Evolutionary conservation across 495 filamentous ascomycete species (phyloP).

Genomic region (Endocarpon pusillum): DNA sequence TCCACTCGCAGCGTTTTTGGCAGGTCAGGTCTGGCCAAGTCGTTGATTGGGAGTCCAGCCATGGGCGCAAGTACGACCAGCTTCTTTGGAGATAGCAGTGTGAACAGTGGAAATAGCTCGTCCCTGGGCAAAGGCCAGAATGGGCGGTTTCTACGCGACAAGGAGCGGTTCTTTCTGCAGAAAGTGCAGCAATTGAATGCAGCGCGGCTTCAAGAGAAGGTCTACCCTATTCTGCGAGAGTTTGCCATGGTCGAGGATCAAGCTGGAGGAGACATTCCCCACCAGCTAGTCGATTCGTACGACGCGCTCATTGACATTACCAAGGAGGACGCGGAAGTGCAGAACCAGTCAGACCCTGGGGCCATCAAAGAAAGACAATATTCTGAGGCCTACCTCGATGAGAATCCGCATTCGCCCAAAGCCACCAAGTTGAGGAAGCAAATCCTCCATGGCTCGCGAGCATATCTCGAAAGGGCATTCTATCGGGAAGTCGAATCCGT

Average conservation of each 20-base stretch:
- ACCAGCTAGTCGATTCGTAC: slow-evolving; percentile 62
- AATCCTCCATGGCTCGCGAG: slow-evolving; percentile 60
- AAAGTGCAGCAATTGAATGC: slow-evolving; percentile 62
- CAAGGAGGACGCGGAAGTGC: slow-evolving; percentile 39
- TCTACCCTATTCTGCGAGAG: slow-evolving; percentile 52
- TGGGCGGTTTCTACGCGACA: slow-evolving; percentile 57
- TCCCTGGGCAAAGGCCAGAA: slow-evolving; percentile 39
- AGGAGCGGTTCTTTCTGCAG: slow-evolving; percentile 59
- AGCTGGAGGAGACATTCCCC: slow-evolving; percentile 46
- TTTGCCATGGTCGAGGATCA: slow-evolving; percentile 54
- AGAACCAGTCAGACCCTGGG: slow-evolving; percentile 31
- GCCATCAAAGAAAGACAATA: slow-evolving; percentile 61
- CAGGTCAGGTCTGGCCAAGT: slow-evolving; percentile 52
- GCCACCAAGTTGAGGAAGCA: slow-evolving; percentile 47
- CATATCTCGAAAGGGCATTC: slow-evolving; percentile 58
- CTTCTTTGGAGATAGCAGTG: slow-evolving; percentile 50
- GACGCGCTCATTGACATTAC: slow-evolving; percentile 58
- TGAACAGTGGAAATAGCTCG: slow-evolving; percentile 27
- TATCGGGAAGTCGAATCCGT: slow-evolving; percentile 53
- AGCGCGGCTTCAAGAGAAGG: slow-evolving; percentile 42
- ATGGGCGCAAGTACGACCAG: slow-evolving; percentile 35
- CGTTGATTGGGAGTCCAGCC: slow-evolving; percentile 65
- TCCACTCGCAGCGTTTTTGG: slow-evolving; percentile 51
- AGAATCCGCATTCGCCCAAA: slow-evolving; percentile 40
- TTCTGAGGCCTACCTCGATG: slow-evolving; percentile 53